Evolutionary conservation across 306 rosid genomes (phyloP).

Genomic region (Glycyrrhiza uralensis): DNA sequence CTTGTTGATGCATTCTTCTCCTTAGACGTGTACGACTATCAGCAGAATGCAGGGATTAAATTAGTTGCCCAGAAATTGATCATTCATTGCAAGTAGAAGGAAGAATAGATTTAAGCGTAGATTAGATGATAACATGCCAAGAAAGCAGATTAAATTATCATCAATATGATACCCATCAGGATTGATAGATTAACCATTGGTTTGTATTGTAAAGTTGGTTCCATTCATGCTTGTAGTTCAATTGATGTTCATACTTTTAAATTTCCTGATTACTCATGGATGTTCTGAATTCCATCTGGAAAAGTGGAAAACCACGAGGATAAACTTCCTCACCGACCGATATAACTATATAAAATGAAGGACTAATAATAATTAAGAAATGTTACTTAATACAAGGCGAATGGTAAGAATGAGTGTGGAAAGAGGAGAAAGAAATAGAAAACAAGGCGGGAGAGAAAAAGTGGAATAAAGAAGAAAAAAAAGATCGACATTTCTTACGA

Average conservation of each 20-base stretch:
- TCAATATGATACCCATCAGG: conserved; percentile 9
- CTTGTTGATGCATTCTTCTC: conserved; percentile 77
- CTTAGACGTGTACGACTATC: conserved; percentile 76
- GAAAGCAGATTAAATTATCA: not conserved
- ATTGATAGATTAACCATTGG: conserved; percentile 23
- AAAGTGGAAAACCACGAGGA: too few species aligned
- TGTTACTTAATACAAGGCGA: too few species aligned
- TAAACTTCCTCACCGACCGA: too few species aligned
- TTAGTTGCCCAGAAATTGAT: conserved; percentile 79
- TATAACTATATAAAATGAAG: too few species aligned
- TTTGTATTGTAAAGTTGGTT: conserved; percentile 25
- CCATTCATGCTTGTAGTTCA: conserved; percentile 20
- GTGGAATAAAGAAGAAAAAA: too few species aligned
- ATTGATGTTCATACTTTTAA: conserved; percentile 17
- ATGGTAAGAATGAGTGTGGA: too few species aligned
- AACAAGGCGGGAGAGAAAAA: too few species aligned
- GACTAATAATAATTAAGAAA: too few species aligned
- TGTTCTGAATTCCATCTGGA: not conserved
- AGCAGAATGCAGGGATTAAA: conserved; percentile 80
- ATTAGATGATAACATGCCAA: conserved; percentile 10
- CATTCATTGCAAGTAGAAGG: conserved; percentile 48
- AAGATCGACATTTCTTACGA: too few species aligned
- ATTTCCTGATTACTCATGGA: conserved; percentile 9
- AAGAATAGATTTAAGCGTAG: conserved; percentile 17
- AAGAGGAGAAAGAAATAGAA: too few species aligned